These are phyloP conservation scores for Fusarium sp. DNA, from an alignment of 2,329 filamentous ascomycete species.

Conservation along the genomic window DNA sequence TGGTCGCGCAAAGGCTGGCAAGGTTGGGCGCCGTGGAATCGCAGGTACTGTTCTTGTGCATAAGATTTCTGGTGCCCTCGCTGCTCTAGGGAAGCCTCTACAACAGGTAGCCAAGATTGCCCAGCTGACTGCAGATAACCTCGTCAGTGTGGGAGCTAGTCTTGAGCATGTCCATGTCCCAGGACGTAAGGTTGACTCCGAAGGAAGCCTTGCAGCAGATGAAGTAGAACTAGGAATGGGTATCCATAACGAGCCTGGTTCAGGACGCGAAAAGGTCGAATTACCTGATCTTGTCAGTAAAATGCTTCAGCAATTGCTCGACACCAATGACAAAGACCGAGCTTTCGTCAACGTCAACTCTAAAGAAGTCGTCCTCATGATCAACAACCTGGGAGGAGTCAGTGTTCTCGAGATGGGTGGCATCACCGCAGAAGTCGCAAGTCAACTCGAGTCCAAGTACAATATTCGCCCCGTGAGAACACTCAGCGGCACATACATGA, in stretches of 20 bases:
- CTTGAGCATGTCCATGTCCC: constrained; percentile 94
- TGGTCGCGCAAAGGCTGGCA: constrained; percentile 83
- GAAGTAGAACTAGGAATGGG: constrained; percentile 80
- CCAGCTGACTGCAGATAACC: constrained; percentile 76
- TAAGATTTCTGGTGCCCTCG: constrained; percentile 88
- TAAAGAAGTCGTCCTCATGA: constrained; percentile 74
- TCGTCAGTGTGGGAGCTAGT: constrained; percentile 87
- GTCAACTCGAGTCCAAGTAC: constrained; percentile 69
- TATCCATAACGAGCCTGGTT: constrained; percentile 78
- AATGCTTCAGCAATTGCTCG: constrained; percentile 78
- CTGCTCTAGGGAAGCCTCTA: constrained; percentile 75
- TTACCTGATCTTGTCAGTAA: constrained; percentile 67
- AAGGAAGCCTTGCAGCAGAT: constrained; percentile 65
- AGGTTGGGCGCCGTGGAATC: constrained; percentile 90
- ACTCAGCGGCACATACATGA: constrained; percentile 80
- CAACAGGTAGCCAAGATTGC: constrained; percentile 80
- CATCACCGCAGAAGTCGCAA: constrained; percentile 75
- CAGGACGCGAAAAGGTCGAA: constrained; percentile 62
- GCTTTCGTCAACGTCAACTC: constrained; percentile 73
- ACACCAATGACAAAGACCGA: constrained; percentile 74
- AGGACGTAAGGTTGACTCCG: constrained; percentile 72
- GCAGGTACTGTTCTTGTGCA: constrained; percentile 92
- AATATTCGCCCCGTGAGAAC: constrained; percentile 73
- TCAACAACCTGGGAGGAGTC: constrained; percentile 83
- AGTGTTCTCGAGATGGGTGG: constrained; percentile 78